Evolutionary conservation across 352 stramenopile species (phyloP).

Genomic region (Phytopythium kandeliae): DNA sequence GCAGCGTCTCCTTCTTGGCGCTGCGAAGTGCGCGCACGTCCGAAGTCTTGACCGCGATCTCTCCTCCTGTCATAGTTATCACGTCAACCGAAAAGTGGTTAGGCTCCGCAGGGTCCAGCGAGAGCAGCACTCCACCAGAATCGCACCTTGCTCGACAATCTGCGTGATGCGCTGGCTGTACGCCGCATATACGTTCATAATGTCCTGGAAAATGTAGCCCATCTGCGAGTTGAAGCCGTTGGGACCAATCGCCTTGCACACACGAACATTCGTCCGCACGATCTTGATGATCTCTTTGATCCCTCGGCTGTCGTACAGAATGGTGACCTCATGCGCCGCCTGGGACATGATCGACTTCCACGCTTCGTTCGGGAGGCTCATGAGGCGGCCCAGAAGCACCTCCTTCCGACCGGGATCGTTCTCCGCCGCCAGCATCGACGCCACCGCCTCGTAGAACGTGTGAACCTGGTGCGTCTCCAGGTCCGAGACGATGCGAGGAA

Average conservation of each 20-base stretch:
- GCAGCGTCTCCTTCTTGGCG: conserved; percentile 96
- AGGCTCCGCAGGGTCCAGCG: no score
- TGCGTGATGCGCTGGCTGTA: conserved; percentile 96
- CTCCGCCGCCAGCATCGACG: conserved; percentile 80
- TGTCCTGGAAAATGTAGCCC: conserved; percentile 97
- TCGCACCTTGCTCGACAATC: conserved; percentile 68
- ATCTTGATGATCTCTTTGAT: conserved; percentile 97
- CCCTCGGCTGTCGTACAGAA: conserved; percentile 65
- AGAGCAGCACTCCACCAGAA: background rate
- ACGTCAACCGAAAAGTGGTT: no score
- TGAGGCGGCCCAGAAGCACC: conserved; percentile 90
- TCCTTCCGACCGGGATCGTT: conserved; percentile 82
- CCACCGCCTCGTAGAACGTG: conserved; percentile 99
- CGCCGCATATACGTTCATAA: conserved; percentile 98
- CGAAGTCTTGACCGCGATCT: conserved; percentile 93
- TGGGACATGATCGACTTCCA: conserved; percentile 87
- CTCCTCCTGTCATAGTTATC: conserved; percentile 52
- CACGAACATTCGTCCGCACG: conserved; percentile 96
- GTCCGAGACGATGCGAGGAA: conserved; percentile 95
- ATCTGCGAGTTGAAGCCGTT: conserved; percentile 98
- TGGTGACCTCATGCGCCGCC: conserved; percentile 66
- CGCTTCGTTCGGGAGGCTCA: conserved; percentile 94
- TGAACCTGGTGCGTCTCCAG: conserved; percentile 99
- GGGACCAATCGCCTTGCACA: conserved; percentile 93
- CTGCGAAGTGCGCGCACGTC: conserved; percentile 91